Base-by-base conservation (phyloP, 140 eudicot species). In the Cichorium intybus region DNA sequence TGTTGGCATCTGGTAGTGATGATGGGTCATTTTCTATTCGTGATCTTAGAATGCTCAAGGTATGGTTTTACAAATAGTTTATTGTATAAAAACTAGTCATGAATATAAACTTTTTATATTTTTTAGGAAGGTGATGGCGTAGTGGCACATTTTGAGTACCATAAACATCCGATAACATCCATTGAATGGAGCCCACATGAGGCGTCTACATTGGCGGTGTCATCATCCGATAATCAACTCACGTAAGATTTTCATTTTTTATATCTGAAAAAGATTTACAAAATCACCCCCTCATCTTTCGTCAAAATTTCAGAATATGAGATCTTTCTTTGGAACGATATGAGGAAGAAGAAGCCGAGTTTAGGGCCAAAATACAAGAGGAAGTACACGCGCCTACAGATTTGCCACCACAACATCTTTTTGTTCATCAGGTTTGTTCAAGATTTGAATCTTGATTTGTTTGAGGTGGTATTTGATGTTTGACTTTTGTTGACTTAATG, bases 101-200 rank as follows among this genome's bases (percentile, higher is more conserved):
- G 2, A 41, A 17, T 55, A 47, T 51, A 8, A 7, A 4, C 22
- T 29, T 27, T 68, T 56, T 12, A 2, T 5, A 33, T 52, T 6
- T 55, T 14, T 27, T 82, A 93, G 99, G 94, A 81, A 50, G 95
- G 89, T 52, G 93, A 85, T 60, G 60, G 93, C 15, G 84, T 84
- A n/a, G 87, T 88, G 68, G 97, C 95, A 0, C 93, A 88, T 69
- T 93, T 88, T 45, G 81, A 84, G 35, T 93, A 93, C 80, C 99
- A 93, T 67, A 93, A 88, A 69, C 99, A 82, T 62, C 97, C 99
- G 14, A 84, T 93, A 56, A 85, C 99, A 63, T 93, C 99, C 34
- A 93, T 88, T 12, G 99, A 88, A 61, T 93, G 99, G 99, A 88
- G 99, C 47, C 97, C 94, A 5, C 94, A 88, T 58, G 97, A 93